Conservation (phyloP, 495 filamentous ascomycete species). For the Thozetella sp. region DNA sequence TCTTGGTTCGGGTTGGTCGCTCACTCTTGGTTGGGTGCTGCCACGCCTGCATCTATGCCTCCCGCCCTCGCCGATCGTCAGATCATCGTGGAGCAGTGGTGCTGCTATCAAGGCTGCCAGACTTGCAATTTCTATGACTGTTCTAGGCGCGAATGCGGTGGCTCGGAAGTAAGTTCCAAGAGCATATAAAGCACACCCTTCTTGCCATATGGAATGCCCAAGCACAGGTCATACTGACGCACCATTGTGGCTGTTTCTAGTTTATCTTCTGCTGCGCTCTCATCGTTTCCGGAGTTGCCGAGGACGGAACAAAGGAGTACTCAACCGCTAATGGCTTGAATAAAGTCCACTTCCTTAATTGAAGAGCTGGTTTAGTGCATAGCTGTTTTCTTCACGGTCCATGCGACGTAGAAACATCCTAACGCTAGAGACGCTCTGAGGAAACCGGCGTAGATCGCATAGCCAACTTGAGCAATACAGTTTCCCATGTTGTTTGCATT, state of each 20-base stretch:
- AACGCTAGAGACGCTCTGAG: too few relatives aligned
- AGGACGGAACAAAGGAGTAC: background rate
- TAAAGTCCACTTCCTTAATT: background rate
- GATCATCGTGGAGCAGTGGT: background rate
- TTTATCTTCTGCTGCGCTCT: background rate
- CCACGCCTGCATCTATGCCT: too few relatives aligned
- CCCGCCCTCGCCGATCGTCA: background rate
- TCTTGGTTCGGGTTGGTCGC: too few relatives aligned
- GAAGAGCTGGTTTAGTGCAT: too few relatives aligned
- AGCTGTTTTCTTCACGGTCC: too few relatives aligned
- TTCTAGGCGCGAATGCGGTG: background rate
- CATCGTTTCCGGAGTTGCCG: background rate
- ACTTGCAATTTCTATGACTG: background rate
- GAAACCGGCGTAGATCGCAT: too few relatives aligned
- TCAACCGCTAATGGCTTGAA: background rate
- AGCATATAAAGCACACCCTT: background rate
- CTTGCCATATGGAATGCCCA: background rate
- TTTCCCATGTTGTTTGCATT: too few relatives aligned
- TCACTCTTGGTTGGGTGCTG: too few relatives aligned
- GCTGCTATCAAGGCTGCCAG: background rate
- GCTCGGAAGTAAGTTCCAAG: background rate
- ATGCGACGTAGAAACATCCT: too few relatives aligned
- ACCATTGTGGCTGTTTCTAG: background rate
- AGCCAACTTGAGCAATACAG: too few relatives aligned
- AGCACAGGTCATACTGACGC: too few relatives aligned